Evolutionary conservation across 352 stramenopile species (phyloP).

Genomic region (Globisporangium emineosum): DNA sequence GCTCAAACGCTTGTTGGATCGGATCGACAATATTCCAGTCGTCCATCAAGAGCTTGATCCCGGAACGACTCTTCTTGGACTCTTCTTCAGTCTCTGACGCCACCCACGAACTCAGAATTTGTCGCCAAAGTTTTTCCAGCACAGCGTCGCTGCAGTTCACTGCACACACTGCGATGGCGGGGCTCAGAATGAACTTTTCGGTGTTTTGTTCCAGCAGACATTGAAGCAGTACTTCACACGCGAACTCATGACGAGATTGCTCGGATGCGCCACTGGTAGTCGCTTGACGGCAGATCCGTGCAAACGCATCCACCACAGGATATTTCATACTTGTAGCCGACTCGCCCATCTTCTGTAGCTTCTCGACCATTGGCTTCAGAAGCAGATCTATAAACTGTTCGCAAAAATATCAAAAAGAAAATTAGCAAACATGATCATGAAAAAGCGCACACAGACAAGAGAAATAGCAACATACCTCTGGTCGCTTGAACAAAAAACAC

Average conservation of each 20-base stretch:
- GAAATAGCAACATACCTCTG: constrained; percentile 30
- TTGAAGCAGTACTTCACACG: constrained; percentile 65
- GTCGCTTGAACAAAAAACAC: constrained; percentile 71
- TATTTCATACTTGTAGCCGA: constrained; percentile 59
- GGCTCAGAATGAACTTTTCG: constrained; percentile 69
- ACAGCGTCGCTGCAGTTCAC: constrained; percentile 54
- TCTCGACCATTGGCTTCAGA: constrained; percentile 66
- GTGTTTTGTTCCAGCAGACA: constrained; percentile 74
- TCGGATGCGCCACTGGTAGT: constrained; percentile 11
- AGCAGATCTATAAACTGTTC: constrained; percentile 50
- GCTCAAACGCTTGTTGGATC: constrained; percentile 47
- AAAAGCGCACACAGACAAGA: background rate
- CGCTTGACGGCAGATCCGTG: constrained; percentile 28
- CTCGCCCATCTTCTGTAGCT: constrained; percentile 61
- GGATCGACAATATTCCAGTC: constrained; percentile 42
- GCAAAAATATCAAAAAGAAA: background rate
- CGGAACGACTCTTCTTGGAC: background rate
- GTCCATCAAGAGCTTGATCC: background rate
- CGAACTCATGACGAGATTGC: constrained; percentile 50
- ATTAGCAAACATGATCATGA: constrained; percentile 3
- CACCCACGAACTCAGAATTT: constrained; percentile 30
- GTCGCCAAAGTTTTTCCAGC: constrained; percentile 41
- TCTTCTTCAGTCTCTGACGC: constrained; percentile 5
- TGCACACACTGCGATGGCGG: constrained; percentile 69
- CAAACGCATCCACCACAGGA: constrained; percentile 64